Evolutionary conservation across 495 filamentous ascomycete species (phyloP).

Genomic region (Sabuloglossum arenarium): DNA sequence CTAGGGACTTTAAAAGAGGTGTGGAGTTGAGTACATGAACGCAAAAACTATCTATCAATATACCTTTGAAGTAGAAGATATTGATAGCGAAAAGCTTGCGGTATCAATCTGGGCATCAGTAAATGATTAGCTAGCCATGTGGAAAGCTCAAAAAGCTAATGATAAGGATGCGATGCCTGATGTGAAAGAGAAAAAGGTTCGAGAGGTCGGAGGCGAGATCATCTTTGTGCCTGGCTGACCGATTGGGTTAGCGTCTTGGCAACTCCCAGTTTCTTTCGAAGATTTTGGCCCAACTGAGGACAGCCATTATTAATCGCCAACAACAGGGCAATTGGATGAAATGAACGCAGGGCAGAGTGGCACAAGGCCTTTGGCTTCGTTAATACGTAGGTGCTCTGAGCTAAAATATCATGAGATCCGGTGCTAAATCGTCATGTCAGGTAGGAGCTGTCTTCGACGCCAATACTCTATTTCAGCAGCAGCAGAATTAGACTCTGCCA

Average conservation of each 20-base stretch:
- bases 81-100: conserved; percentile 1
- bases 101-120: background rate
- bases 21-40: no score
- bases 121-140: background rate
- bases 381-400: background rate
- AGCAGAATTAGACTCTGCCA: background rate
- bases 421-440: background rate
- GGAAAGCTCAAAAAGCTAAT: background rate
- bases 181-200: background rate
- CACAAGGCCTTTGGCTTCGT: background rate
- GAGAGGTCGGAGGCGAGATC: background rate
- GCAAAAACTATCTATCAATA: conserved; percentile 3
- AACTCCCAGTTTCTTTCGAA: background rate
- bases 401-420: background rate
- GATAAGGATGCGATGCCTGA: background rate
- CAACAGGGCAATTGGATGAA: background rate
- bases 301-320: background rate
- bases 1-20: no score
- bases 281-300: background rate
- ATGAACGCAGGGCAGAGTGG: background rate
- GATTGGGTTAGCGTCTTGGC: background rate
- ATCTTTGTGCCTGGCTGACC: background rate
- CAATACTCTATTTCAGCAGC: background rate
- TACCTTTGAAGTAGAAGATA: conserved; percentile 1
- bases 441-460: background rate